Evolutionary conservation across 257 asterid species (phyloP), one percentile per base, ranked within the genome.

Genomic region (Solanum chiquidenum): DNA sequence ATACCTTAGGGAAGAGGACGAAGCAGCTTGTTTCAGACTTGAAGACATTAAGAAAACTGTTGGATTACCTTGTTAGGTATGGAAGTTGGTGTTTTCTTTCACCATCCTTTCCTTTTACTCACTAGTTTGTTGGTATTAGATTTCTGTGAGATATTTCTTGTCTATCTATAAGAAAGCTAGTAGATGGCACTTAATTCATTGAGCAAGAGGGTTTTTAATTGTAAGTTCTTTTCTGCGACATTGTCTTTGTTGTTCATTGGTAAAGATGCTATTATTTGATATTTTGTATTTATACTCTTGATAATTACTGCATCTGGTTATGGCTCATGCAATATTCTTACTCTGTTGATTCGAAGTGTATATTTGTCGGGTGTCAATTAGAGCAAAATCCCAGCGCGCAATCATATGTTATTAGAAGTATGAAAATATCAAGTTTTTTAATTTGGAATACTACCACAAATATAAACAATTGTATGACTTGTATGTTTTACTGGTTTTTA

Each of bases 21-120:
- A 97, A 95, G 90, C 99, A 97, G 90, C 96, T 97, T 86, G 99
- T 97, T 91, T 95, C 98, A 21, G 99, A 97, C 92, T 92, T 97
- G 93, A 97, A 93, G 98, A 95, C 99, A 66, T 72, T 97, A 89
- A 91, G 99, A 87, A 97, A 97, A 93, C 89, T 97, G 92, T 91
- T 97, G 93, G 99, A 97, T 91, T 97, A 97, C 90, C 98, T 97
- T 18, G 94, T 94, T 69, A 97, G 99, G 99, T 97, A 94, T 69
- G 60, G 27, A 74, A 35, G 11, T 64, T 62, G 49, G 55, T 77
- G 52, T 86, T 31, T 74, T 66, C 33, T 86, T 83, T 58, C 35
- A 75, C 74, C 71, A 89, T 71, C 66, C 85, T 40, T 74, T 58
- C 79, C 25, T 42, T 46, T 82, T 46, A 18, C 27, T 10, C 69